These are phyloP conservation scores for slime mould (Dictyostelium discoideum) DNA, from an alignment of 78 protist genomes.

Conservation along the genomic window DNA sequence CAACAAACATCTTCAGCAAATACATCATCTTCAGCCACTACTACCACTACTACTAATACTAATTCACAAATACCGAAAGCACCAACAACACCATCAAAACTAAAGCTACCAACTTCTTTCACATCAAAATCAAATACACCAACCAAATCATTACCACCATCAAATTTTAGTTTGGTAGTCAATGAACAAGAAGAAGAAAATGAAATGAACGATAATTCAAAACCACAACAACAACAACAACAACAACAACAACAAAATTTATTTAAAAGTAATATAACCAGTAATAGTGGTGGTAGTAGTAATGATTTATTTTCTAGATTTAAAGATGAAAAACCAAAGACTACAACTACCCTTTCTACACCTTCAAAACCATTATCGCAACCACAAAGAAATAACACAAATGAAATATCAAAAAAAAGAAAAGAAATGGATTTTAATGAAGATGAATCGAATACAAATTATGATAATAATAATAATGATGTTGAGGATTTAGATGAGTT, in stretches of 20 bases:
- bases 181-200: background rate
- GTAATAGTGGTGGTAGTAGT: background rate
- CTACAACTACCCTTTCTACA: background rate
- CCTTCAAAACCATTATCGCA: background rate
- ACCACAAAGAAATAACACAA: background rate
- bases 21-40: background rate
- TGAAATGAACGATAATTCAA: background rate
- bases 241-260: background rate
- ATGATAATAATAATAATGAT: background rate
- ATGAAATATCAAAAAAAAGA: background rate
- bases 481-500: background rate
- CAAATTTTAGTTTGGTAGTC: background rate
- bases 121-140: background rate
- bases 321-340: background rate
- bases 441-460: background rate
- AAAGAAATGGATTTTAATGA: background rate
- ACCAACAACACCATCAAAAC: slow-evolving; percentile 11
- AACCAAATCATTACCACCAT: background rate
- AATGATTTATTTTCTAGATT: background rate
- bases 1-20: background rate
- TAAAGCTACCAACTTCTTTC: background rate
- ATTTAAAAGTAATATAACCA: background rate
- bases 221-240: background rate
- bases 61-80: background rate
- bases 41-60: background rate